Evolutionary conservation across 2,329 filamentous ascomycete species (phyloP).

Genomic region (Parastagonospora nodorum): DNA sequence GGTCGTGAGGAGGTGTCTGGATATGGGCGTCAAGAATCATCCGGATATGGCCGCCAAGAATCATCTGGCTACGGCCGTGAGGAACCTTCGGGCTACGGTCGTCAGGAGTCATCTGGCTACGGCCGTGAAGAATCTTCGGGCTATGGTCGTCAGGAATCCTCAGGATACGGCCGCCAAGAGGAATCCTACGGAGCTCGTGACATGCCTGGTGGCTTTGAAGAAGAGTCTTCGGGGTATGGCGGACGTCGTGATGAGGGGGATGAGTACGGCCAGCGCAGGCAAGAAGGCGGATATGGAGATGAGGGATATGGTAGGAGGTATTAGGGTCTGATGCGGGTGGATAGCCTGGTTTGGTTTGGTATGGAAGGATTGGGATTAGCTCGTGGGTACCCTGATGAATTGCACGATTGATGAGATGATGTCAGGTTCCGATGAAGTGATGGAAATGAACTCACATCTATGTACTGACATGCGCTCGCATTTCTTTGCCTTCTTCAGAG

Average conservation of each 20-base stretch:
- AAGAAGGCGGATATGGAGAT: constrained; percentile 24
- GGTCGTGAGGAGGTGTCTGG: neutral
- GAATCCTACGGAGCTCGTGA: constrained; percentile 19
- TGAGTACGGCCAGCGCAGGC: constrained; percentile 20
- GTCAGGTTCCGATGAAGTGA: neutral
- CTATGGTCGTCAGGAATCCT: constrained; percentile 14
- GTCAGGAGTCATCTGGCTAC: constrained; percentile 11
- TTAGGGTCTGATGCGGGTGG: constrained; percentile 3
- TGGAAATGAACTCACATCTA: neutral
- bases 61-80: constrained; percentile 1
- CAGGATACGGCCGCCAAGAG: constrained; percentile 13
- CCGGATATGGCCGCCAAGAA: neutral
- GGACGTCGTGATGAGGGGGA: constrained; percentile 15
- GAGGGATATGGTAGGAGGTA: constrained; percentile 27
- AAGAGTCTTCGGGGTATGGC: constrained; percentile 12
- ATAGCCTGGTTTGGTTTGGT: neutral
- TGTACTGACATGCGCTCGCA: neutral
- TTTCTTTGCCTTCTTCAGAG: neutral
- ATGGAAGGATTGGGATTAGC: neutral
- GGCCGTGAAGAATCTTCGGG: constrained; percentile 9
- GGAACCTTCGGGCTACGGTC: constrained; percentile 9
- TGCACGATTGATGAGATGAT: neutral
- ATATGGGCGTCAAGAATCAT: neutral
- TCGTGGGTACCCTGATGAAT: neutral
- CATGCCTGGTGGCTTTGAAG: constrained; percentile 7